Base-by-base conservation (phyloP, 108 stramenopile species). In the Skeletonema grethae region DNA sequence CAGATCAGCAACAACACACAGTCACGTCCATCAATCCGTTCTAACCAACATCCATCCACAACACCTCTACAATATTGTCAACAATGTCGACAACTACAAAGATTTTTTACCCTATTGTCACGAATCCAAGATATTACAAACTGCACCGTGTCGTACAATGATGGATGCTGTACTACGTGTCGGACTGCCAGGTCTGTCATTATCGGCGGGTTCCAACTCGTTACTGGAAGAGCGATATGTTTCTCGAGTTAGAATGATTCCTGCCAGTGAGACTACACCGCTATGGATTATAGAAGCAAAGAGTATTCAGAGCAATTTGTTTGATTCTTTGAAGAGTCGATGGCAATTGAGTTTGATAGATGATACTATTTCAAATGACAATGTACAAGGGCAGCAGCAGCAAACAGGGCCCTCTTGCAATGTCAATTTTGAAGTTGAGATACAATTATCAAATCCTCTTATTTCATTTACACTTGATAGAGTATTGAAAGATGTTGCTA, bases 401-500 rank as follows among this genome's bases (percentile, higher is more conserved):
- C 31, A 46, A 67, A 1, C 6, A 3, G 4, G 32, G 69, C 18
- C 45, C 36, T 75, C 64, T 16, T 85, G 84, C 67, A 48, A 72
- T 16, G 88, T 93, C 20, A 43, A 86, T 45, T 93, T 93, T 84
- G 65, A 83, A 61, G 86, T 93, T 24, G 87, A 88, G 75, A 89
- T 92, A 63, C 82, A 75, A 4, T 86, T 88, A 7, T 72, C 82
- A 13, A 85, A 93, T 82, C 89, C 91, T 5, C 13, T 86, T 15
- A 73, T 86, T 61, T 58, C 61, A 11, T 30, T 61, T 13, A 59
- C 79, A 9, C 63, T 88, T 41, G 85, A 86, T 71, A 34, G 59
- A 38, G 82, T 86, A 3, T 65, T 89, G 36, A 45, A 80, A 55
- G 66, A 85, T 67, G 86, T 89, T 12, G 88, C 83, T 5, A 59